phyloP scores from a whole-genome alignment of 495 filamentous ascomycete species.

The Podospora australis region DNA sequence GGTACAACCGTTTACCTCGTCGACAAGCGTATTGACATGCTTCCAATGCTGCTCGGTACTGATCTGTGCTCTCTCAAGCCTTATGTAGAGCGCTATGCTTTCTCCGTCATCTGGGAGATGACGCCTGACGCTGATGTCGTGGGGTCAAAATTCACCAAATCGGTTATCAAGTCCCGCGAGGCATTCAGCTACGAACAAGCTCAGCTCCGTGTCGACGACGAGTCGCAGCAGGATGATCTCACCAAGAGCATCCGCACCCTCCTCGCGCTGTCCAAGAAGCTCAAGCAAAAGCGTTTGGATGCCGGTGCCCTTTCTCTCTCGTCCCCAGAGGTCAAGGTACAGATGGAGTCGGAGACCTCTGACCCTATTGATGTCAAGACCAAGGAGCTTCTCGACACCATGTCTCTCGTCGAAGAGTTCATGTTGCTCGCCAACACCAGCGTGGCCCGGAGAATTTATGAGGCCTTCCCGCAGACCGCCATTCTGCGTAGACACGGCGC shows the following conservation, averaged over 20 bases:
- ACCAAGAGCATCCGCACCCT: slow-evolving; percentile 86
- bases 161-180: slow-evolving; percentile 94
- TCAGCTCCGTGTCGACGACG: slow-evolving; percentile 86
- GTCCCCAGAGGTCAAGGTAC: slow-evolving; percentile 89
- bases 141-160: slow-evolving; percentile 81
- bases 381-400: slow-evolving; percentile 88
- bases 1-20: slow-evolving; percentile 97
- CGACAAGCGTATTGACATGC: slow-evolving; percentile 98
- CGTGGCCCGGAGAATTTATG: slow-evolving; percentile 80
- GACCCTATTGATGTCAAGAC: slow-evolving; percentile 96
- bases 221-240: slow-evolving; percentile 75
- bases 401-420: slow-evolving; percentile 97
- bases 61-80: slow-evolving; percentile 96
- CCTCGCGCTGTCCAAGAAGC: slow-evolving; percentile 82
- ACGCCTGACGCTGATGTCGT: slow-evolving; percentile 79
- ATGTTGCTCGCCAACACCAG: slow-evolving; percentile 98
- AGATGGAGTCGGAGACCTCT: slow-evolving; percentile 88
- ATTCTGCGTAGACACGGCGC: slow-evolving; percentile 86
- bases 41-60: slow-evolving; percentile 90
- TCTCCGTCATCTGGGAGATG: slow-evolving; percentile 92
- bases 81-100: slow-evolving; percentile 94
- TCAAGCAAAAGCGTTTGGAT: slow-evolving; percentile 93
- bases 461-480: slow-evolving; percentile 89
- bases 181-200: slow-evolving; percentile 97
- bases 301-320: slow-evolving; percentile 92